Base-by-base conservation (phyloP, 2,329 filamentous ascomycete species). In the Aspergillus flavus region DNA sequence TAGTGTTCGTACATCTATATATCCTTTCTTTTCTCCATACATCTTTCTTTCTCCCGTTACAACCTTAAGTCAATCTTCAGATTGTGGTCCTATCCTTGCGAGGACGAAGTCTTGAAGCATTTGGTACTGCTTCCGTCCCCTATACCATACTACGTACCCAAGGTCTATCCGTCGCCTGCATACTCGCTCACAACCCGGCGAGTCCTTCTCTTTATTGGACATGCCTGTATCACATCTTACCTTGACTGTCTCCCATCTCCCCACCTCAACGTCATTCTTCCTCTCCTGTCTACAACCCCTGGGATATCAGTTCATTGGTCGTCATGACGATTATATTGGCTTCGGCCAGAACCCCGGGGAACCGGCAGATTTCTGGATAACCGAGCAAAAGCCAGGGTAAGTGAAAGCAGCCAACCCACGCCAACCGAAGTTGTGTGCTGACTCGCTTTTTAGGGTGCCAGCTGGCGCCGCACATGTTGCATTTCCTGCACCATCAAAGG, bases 261-360 rank as follows among this genome's bases (percentile, higher is more conserved):
- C 92, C 60, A 87, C 89, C 41, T 91, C 93, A 4, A 88, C 90
- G 57, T 95, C 92, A 9, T 96, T 96, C 82, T 96, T 93, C 78
- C 86, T 93, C 26, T 86, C 91, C 66, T 85, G 93, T 67, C 84
- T 92, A 9, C 91, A 94, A 70, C 90, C 92, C 4, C 84, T 96
- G 26, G 91, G 91, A 43, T 88, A 96, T 65, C 85, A 85, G 64
- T 96, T 89, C 75, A 84, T 92, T 66, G 86, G 86, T 61, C 81
- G 86, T 63, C 82, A 85, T 73, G 85, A 86, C 58, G 83, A 86
- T 66, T 86, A 86, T 59, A 85, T 89, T 67, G 87, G 85, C 6
- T 85, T 89, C 68, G 87, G 87, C 28, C 82, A 87, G 61, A 79
- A 83, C 61, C 82, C 85, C 58, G 84, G 76, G 53, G 76, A 80